Evolutionary conservation across 208 protist species (phyloP).

Genomic region (Entamoeba nuttalli): DNA sequence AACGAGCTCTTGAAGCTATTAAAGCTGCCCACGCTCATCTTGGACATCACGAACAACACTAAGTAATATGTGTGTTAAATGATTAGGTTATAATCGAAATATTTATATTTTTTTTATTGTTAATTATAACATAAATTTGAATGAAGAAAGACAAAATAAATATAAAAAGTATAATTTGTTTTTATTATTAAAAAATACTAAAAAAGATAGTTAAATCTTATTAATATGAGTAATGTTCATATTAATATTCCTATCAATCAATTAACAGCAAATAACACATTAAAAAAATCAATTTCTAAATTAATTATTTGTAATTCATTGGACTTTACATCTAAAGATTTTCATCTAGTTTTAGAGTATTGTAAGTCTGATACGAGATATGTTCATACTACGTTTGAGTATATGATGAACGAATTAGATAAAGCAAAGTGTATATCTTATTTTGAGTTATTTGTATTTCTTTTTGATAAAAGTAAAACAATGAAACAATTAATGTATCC

Average conservation of each 20-base stretch:
- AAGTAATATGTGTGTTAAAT: too few species aligned
- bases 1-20: neutral
- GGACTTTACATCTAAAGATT: neutral
- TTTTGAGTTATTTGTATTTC: neutral
- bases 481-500: neutral
- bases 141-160: too few species aligned
- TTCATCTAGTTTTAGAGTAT: neutral
- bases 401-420: neutral
- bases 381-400: neutral
- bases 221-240: neutral
- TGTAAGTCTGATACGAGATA: neutral
- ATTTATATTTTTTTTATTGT: too few species aligned
- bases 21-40: neutral
- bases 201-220: too few species aligned
- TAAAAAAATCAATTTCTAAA: neutral
- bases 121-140: too few species aligned
- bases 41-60: too few species aligned
- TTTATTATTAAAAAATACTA: too few species aligned
- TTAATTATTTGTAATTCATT: neutral
- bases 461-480: neutral
- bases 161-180: too few species aligned
- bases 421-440: neutral
- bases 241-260: neutral
- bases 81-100: too few species aligned
- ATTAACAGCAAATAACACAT: neutral